Evolutionary conservation across 352 stramenopile genomes (phyloP), one percentile per base, ranked within the genome.

Genomic region (Phytophthora niederhauseri): DNA sequence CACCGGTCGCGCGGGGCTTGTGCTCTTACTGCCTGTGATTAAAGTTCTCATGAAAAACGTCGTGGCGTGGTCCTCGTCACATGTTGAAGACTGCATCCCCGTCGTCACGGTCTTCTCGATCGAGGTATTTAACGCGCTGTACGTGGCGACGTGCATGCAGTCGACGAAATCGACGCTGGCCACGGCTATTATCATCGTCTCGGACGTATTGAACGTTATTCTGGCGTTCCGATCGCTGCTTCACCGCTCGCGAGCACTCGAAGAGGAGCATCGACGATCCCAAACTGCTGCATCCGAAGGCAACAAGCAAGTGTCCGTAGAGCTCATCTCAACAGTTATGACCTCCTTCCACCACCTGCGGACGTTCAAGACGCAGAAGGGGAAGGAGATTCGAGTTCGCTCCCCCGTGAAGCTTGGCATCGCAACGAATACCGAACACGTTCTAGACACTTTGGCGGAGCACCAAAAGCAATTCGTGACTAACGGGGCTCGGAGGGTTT

Each of bases 81-180:
- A 73, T 2, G 51, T 77, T 17, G 65, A 73, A 51, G 71, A 82
- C 30, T 69, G 68, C 19, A 22, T 82, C 5, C 71, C 71, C 1
- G 54, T 75, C 6, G 65, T 68, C 3, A 60, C 67, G 4, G 64
- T 82, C 7, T 76, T 80, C 20, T 72, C 73, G 0, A 72, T 82
- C 20, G 71, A 82, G 24, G 71, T 82, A 2, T 82, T 80, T 19
- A 77, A 78, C 36, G 60, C 68, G 4, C 51, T 82, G 5, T 80
- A 78, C 48, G 57, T 73, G 12, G 56, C 63, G 1, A 67, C 53
- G 0, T 74, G 68, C n/a, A 78, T 82, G 68, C 68, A 82, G 36
- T 61, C 30, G 22, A 54, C 65, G 6, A 75, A 72, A 51, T 79
- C 71, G 0, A 61, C 31, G 20, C 17, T 62, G 2, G 71, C 65